phyloP scores from a whole-genome alignment of 2,329 filamentous ascomycete genomes.

The Cladosporium sp. region DNA sequence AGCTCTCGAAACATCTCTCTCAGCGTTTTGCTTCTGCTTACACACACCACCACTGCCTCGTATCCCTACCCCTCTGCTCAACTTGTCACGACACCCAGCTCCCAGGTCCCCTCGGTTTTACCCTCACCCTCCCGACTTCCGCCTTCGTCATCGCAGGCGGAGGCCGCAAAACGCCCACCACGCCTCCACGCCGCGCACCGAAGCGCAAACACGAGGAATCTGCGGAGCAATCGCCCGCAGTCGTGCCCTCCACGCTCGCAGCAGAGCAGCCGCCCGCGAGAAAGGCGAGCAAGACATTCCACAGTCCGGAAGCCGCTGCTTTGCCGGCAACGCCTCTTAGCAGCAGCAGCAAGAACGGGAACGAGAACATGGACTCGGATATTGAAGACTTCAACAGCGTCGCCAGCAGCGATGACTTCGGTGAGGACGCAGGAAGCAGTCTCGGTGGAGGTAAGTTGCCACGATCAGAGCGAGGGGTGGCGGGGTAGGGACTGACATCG shows the following conservation, averaged over 20 bases:
- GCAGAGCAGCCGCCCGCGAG: slow-evolving; percentile 28
- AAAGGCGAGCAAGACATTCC: slow-evolving; percentile 33
- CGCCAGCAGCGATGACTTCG: slow-evolving; percentile 70
- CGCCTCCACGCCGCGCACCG: slow-evolving; percentile 26
- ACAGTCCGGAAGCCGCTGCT: slow-evolving; percentile 35
- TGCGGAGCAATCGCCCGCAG: slow-evolving; percentile 18
- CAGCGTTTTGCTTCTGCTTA: not conserved
- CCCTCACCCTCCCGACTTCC: not conserved
- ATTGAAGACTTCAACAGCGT: slow-evolving; percentile 81
- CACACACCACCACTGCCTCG: not conserved
- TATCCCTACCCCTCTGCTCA: not conserved
- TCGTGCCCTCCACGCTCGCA: slow-evolving; percentile 18
- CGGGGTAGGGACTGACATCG: slow-evolving; percentile 15
- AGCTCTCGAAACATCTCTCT: not conserved
- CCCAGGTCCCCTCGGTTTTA: not conserved
- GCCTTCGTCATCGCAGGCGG: slow-evolving; percentile 16
- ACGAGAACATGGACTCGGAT: slow-evolving; percentile 75
- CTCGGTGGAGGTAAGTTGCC: slow-evolving; percentile 39
- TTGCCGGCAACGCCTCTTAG: slow-evolving; percentile 48
- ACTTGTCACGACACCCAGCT: not conserved
- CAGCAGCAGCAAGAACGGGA: slow-evolving; percentile 32
- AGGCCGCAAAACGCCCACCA: slow-evolving; percentile 21
- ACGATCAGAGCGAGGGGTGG: not conserved
- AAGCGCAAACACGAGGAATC: slow-evolving; percentile 33
- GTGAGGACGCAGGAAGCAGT: slow-evolving; percentile 67